These are phyloP conservation scores for Capronia americana DNA, from an alignment of 2,329 filamentous ascomycete genomes.

Conservation along the genomic window DNA sequence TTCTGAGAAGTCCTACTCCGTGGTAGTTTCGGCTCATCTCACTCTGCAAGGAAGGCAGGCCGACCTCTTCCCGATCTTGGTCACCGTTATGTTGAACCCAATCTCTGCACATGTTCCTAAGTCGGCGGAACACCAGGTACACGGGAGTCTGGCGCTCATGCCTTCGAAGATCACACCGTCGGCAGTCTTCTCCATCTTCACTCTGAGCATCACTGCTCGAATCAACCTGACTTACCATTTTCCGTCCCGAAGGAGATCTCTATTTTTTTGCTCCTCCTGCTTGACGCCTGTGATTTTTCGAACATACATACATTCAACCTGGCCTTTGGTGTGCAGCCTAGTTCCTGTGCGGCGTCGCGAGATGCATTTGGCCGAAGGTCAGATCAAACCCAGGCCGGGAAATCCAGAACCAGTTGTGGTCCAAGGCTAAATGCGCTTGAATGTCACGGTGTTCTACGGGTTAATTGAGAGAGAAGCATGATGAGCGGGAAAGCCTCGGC, in stretches of 20 bases:
- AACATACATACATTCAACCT: not conserved
- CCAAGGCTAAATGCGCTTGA: not conserved
- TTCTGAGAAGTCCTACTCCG: not conserved
- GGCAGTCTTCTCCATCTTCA: not conserved
- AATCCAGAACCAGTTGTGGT: not conserved
- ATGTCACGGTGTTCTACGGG: not conserved
- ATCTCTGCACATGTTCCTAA: not conserved
- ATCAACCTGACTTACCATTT: not conserved
- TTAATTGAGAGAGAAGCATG: not conserved
- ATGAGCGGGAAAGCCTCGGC: not conserved
- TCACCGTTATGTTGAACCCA: not conserved
- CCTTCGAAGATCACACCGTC: not conserved
- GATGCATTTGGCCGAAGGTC: not conserved
- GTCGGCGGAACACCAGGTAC: not conserved
- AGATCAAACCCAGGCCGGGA: not conserved
- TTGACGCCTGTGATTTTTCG: not conserved
- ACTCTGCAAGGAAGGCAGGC: not conserved
- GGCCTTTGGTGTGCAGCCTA: not conserved
- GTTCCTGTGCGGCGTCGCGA: not conserved
- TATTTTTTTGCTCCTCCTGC: not conserved
- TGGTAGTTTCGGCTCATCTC: not conserved
- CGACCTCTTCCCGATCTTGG: not conserved
- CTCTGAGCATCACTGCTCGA: not conserved
- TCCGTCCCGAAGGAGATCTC: not conserved
- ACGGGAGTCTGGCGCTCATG: not conserved